Base-by-base conservation (phyloP, 495 filamentous ascomycete genomes). In the Aspergillus incahuasiensis region DNA sequence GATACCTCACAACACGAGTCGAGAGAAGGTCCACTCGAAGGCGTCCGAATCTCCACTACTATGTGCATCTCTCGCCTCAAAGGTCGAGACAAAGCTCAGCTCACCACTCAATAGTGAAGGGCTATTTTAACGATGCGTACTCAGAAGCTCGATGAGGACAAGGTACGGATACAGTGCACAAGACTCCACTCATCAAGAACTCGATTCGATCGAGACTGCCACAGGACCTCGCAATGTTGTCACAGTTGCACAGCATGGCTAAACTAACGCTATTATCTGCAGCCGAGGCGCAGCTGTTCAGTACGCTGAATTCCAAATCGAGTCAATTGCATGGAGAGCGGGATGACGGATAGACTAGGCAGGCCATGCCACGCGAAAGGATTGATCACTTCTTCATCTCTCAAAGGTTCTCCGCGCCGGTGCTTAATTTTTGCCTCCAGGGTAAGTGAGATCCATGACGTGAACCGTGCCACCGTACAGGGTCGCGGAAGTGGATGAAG, bases 61-160 rank as follows among this genome's bases (percentile, higher is more conserved):
- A 35, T 30, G 5, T 30, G 28, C 9, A 35, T 11, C 9, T 35
- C 8, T 35, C 32, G 32, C 32, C 32, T 35, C 32, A 11, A 35
- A 35, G 13, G 32, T 15, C 32, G 18, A 22, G 35, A 9, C 34
- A 20, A 51, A 40, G 24, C 47, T 15, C 48, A 24, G 16, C 16
- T 20, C 32, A 40, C 34, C 11, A 21, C 20, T 25, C 19, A 6
- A 40, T 19, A 18, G 2, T 12, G 12, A 5, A 34, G 28, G 22
- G 25, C 3, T 28, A 19, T 16, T 19, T 21, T 15, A 15, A 6
- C 21, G n/a, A 30, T 59, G 55, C 39, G 32, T 35, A 9, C 34
- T 5, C 13, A 9, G 32, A 82, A 67, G 59, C 73, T 72, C 62
- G 83, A 59, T 53, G 85, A 56, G 25, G 51, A 15, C 38, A 2